A percentile compares a stretch with the other conserved stretches of the same genome.
phyloP scores from a whole-genome alignment of 139 green algal species.

The Closterium sp. region DNA sequence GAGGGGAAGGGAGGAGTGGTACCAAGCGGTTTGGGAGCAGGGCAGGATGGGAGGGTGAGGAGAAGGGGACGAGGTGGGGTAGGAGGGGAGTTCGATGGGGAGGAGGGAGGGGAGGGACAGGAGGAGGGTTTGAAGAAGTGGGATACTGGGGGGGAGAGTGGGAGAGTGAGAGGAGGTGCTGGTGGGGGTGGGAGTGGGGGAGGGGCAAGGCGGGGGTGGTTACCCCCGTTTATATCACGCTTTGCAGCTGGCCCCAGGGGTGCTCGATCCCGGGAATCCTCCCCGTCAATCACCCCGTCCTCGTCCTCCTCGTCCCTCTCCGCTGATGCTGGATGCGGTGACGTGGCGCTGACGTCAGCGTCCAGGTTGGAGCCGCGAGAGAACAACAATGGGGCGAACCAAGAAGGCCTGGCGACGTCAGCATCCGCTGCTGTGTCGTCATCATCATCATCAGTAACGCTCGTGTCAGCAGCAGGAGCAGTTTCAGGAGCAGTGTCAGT shows the following conservation, averaged over 20 bases:
- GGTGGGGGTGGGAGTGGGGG: neutral
- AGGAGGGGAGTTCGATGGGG: neutral
- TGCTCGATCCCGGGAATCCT: neutral
- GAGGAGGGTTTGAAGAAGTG: too few relatives aligned
- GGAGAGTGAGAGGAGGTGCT: too few relatives aligned
- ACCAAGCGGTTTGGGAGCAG: neutral
- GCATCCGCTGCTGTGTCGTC: neutral
- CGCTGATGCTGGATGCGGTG: neutral
- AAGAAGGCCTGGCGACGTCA: neutral
- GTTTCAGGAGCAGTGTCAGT: neutral
- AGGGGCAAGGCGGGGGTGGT: neutral
- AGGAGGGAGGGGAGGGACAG: slow-evolving; percentile 1
- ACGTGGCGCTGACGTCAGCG: slow-evolving; percentile 5
- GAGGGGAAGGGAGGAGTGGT: neutral
- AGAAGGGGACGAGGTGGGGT: neutral
- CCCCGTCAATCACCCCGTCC: neutral
- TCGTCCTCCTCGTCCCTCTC: neutral
- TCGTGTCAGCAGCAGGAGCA: neutral
- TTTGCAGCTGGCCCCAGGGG: neutral
- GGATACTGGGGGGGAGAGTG: too few relatives aligned
- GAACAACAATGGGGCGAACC: neutral
- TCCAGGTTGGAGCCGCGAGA: neutral
- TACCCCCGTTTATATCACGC: neutral
- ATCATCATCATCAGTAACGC: neutral
- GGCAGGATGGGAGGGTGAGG: slow-evolving; percentile 5